Evolutionary conservation across 805 yeast species (phyloP).

Genomic region (Ogataea neopini): DNA sequence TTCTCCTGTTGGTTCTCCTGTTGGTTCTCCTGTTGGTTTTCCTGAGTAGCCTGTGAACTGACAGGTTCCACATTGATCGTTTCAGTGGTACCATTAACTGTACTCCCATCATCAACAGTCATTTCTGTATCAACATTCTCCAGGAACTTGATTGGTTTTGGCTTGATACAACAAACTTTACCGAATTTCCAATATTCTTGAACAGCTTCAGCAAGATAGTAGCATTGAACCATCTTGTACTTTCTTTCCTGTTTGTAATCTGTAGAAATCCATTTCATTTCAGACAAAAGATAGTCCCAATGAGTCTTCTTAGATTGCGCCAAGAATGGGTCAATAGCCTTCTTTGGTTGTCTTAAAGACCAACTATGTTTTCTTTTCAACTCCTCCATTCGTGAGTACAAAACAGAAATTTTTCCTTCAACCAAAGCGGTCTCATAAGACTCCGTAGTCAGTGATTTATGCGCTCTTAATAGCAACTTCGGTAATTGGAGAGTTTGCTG

Average conservation of each 20-base stretch:
- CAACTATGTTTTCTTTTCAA: slow-evolving; percentile 83
- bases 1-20: background rate
- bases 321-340: slow-evolving; percentile 65
- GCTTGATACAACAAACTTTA: slow-evolving; percentile 61
- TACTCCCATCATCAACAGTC: slow-evolving; percentile 3
- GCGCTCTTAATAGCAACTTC: slow-evolving; percentile 79
- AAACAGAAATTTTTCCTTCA: slow-evolving; percentile 89
- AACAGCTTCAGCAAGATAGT: slow-evolving; percentile 68
- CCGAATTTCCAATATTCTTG: slow-evolving; percentile 80
- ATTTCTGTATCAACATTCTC: slow-evolving; percentile 7
- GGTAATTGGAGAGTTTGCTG: slow-evolving; percentile 87
- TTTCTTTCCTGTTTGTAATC: slow-evolving; percentile 74
- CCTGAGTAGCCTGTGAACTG: too few relatives aligned
- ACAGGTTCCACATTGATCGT: background rate
- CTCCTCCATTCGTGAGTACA: slow-evolving; percentile 89
- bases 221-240: slow-evolving; percentile 69
- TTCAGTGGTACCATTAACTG: background rate
- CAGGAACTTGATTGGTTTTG: slow-evolving; percentile 43
- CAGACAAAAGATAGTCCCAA: slow-evolving; percentile 74
- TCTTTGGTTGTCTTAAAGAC: slow-evolving; percentile 85
- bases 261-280: slow-evolving; percentile 80
- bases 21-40: too few relatives aligned
- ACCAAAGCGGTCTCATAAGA: slow-evolving; percentile 80
- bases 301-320: slow-evolving; percentile 47
- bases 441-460: slow-evolving; percentile 82